Evolutionary conservation across 495 filamentous ascomycete genomes (phyloP), one percentile per base, ranked within the genome.

Genomic region (Penicillium arizonense): DNA sequence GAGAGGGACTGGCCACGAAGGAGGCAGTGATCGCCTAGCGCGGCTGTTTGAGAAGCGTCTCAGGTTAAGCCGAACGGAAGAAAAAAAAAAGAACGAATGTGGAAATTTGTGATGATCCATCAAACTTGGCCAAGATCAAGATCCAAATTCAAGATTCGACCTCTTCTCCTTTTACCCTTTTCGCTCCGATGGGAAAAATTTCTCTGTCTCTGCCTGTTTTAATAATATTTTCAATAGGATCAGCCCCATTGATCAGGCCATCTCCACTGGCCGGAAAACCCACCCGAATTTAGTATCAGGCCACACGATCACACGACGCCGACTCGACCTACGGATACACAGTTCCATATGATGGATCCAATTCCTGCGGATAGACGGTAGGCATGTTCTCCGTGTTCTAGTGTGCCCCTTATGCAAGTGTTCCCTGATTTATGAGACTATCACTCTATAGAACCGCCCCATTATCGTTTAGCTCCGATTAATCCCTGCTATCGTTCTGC

Each of bases 21-120:
- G 44, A 43, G 56, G 51, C 54, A 43, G 14, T 30, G 55, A 53
- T 64, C 54, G 41, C 52, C 55, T 37, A 61, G 38, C 48, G 58
- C 58, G 52, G 49, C 52, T 63, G 61, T 55, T 57, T 63, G 24
- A 21, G 34, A 46, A 36, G 45, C 45, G 54, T 64, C 54, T 53
- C 57, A 56, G 51, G 18, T 57, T 58, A 38, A 55, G 21, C 30
- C 36, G 41, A 54, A 18, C 32, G n/a, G 16, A 38, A 32, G 46
- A 18, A 33, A 32, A 47, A 44, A 44, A 45, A 39, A 45, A 28
- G 23, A 46, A 42, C 14, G 12, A 38, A 9, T 0, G 32, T 0
- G 33, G 26, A 10, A 10, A 9, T 11, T 18, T 21, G 16, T 36
- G 18, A 26, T 39, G 37, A 47, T 54, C 44, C 48, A 24, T 36